Base-by-base conservation (phyloP, 116 monocot species). In the Papilionanthe hybrid region DNA sequence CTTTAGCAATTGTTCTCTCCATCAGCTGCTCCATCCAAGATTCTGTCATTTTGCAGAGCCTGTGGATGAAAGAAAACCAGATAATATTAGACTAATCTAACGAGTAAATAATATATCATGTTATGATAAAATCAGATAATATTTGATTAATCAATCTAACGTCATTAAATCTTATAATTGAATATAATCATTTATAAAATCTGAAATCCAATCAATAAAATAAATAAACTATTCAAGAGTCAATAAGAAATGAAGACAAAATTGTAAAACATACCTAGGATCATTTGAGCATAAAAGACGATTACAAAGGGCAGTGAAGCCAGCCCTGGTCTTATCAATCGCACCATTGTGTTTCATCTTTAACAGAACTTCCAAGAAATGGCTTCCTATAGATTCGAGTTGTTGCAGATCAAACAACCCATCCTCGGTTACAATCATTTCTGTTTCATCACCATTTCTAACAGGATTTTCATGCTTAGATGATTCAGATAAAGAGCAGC, bases 341-440 rank as follows among this genome's bases (percentile, higher is more conserved):
- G 99, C 99, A 81, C 99, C 99, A 89, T 99, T 99, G 79, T 99
- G 99, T 89, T 99, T 99, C 95, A 95, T 99, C 89, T 93, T 99
- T 63, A 99, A 83, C 81, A 99, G 99, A 82, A 99, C 93, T 83
- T 95, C 93, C 82, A 99, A 86, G 79, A 99, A 99, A 90, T 99
- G 95, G 75, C 89, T 85, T 56, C 99, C 99, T 68, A 99, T 93
- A 29, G 37, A 76, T 85, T 99, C 90, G 25, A 99, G 83, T 75
- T 99, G 99, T 55, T 79, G 79, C 72, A 90, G 75, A 84, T 93
- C 90, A 81, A 99, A 90, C 72, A 95, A 85, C 55, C 55, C 79
- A 49, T 86, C 84, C 55, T 79, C 25, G 18, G n/a, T 42, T 7
- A n/a, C 42, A 45, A 74, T 47, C 27, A 27, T 47, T 66, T 78